These are phyloP conservation scores for Zymoseptoria passerinii DNA, from an alignment of 2,329 filamentous ascomycete genomes.

Conservation along the genomic window DNA sequence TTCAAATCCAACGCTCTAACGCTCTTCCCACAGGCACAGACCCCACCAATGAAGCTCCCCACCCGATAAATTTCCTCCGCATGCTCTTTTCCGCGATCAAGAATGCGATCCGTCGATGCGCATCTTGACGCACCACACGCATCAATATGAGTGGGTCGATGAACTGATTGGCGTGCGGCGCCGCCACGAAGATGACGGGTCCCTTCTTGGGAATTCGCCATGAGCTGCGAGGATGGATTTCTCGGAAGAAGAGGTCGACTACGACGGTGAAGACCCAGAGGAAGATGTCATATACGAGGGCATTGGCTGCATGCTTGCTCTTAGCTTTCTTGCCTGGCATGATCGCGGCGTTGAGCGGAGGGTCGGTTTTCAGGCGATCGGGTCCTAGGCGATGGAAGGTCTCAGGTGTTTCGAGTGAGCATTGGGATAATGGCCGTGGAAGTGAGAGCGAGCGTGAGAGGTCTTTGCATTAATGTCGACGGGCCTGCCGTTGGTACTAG, in stretches of 20 bases:
- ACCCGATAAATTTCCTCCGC: conserved; percentile 78
- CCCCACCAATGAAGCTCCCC: conserved; percentile 73
- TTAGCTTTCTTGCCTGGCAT: conserved; percentile 13
- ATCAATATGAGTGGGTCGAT: conserved; percentile 92
- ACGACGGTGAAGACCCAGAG: conserved; percentile 72
- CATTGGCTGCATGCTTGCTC: conserved; percentile 20
- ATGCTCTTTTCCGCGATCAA: conserved; percentile 95
- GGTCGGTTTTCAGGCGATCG: not conserved
- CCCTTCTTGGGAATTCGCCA: conserved; percentile 89
- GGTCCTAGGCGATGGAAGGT: not conserved
- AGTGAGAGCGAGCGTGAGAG: not conserved
- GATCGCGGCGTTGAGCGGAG: not conserved
- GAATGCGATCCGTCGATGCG: conserved; percentile 80
- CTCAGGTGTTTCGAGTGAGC: not conserved
- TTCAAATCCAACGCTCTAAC: conserved; percentile 84
- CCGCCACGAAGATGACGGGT: conserved; percentile 89
- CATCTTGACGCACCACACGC: conserved; percentile 78
- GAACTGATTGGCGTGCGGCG: conserved; percentile 97
- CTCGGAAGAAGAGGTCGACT: conserved; percentile 94
- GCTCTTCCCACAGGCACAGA: conserved; percentile 89
- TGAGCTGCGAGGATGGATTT: conserved; percentile 87
- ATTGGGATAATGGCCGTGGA: not conserved
- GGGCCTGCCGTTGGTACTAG: not conserved
- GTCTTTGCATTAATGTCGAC: not conserved
- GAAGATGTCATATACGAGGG: conserved; percentile 58